These are phyloP conservation scores for Polytrichum formosum DNA, from an alignment of 225 moss, liverwort and hornwort species.

Conservation along the genomic window DNA sequence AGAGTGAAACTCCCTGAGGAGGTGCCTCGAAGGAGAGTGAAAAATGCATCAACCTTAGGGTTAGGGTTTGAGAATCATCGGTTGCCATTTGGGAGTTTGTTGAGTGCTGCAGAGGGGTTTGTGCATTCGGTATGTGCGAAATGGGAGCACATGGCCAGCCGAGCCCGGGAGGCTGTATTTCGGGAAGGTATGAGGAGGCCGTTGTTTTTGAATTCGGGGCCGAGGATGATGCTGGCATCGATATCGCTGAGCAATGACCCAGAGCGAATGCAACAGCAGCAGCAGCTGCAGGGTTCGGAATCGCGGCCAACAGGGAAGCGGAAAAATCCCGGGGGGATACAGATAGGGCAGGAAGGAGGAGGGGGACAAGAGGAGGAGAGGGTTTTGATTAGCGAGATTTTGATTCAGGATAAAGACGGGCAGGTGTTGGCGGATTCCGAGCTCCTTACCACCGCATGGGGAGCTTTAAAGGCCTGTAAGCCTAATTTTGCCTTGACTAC, in stretches of 20 bases:
- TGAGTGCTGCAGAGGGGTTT: slow-evolving; percentile 63
- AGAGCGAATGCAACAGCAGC: slow-evolving; percentile 7
- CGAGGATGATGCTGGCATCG: slow-evolving; percentile 30
- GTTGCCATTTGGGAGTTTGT: slow-evolving; percentile 44
- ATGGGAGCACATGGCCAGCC: slow-evolving; percentile 53
- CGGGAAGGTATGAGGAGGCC: slow-evolving; percentile 30
- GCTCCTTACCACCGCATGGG: slow-evolving; percentile 69
- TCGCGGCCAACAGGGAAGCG: slow-evolving; percentile 18
- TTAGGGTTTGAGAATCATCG: neutral
- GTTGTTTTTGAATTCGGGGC: slow-evolving; percentile 22
- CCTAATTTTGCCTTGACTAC: slow-evolving; percentile 97
- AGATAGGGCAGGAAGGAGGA: slow-evolving; percentile 50
- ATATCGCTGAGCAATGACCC: slow-evolving; percentile 27
- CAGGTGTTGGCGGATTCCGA: slow-evolving; percentile 69
- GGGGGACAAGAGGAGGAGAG: slow-evolving; percentile 70
- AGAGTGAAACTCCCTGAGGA: slow-evolving; percentile 61
- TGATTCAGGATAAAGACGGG: slow-evolving; percentile 93
- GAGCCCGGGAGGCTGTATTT: slow-evolving; percentile 50
- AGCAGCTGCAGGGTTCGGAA: slow-evolving; percentile 23
- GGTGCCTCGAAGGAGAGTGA: slow-evolving; percentile 6
- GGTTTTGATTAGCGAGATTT: slow-evolving; percentile 91
- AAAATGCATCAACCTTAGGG: neutral
- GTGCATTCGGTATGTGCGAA: slow-evolving; percentile 53
- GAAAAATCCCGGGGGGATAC: slow-evolving; percentile 52
- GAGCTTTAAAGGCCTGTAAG: slow-evolving; percentile 90